Percentiles rank a stretch among this genome's conserved stretches.
phyloP scores from a whole-genome alignment of 2,329 filamentous ascomycete genomes.

The Chaetothyriales sp. region DNA sequence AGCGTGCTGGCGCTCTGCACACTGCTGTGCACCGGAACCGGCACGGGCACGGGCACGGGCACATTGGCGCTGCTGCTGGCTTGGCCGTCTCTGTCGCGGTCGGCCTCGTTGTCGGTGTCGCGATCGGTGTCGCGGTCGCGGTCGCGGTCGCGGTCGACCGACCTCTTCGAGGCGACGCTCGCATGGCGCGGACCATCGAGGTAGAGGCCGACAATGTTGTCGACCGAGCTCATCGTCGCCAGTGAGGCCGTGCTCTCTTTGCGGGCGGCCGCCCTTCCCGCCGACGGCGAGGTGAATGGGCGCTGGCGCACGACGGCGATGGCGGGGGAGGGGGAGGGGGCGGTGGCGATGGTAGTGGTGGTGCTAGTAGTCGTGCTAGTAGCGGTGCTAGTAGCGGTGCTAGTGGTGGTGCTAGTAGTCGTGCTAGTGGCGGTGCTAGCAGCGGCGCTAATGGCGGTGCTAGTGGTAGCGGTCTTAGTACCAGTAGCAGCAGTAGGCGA shows the following conservation, averaged over 20 bases:
- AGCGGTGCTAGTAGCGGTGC: too few species aligned
- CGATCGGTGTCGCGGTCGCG: not conserved
- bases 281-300: constrained; percentile 3
- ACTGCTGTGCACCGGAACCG: not conserved
- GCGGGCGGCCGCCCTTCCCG: not conserved
- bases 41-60: not conserved
- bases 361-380: not conserved
- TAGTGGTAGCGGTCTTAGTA: constrained; percentile 10
- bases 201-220: not conserved
- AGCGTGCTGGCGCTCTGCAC: constrained; percentile 19
- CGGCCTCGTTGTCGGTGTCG: not conserved
- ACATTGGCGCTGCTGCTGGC: not conserved
- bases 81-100: not conserved
- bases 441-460: constrained; percentile 3
- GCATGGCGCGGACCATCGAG: not conserved
- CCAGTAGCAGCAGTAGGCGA: not conserved
- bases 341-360: not conserved
- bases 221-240: not conserved
- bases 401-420: too few species aligned
- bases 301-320: not conserved
- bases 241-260: not conserved
- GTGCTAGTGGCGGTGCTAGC: not conserved
- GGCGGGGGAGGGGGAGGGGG: not conserved
- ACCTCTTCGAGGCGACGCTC: not conserved
- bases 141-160: not conserved